Conservation (phyloP, 2,329 filamentous ascomycete species). For the Neopestalotiopsis rosae region DNA sequence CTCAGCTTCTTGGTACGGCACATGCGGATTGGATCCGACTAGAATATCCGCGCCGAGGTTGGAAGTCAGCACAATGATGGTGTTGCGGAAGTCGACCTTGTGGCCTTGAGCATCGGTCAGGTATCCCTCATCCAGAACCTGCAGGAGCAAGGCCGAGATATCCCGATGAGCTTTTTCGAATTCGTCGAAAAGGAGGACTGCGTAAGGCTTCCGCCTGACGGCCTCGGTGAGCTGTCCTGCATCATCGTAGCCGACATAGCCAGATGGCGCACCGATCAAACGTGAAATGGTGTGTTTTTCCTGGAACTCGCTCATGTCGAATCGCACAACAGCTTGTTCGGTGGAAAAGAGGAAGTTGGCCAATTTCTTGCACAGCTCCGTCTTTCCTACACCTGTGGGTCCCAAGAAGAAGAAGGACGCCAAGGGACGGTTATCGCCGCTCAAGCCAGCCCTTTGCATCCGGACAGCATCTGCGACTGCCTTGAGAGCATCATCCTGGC, state of each 20-base stretch:
- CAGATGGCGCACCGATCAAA: constrained; percentile 89
- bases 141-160: constrained; percentile 87
- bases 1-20: constrained; percentile 66
- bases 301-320: constrained; percentile 98
- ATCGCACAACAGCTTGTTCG: constrained; percentile 86
- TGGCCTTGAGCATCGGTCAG: constrained; percentile 94
- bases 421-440: constrained; percentile 87
- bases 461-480: constrained; percentile 92
- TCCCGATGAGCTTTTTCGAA: constrained; percentile 98
- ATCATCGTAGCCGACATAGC: constrained; percentile 96
- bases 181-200: constrained; percentile 93
- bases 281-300: constrained; percentile 96
- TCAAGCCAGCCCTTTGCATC: constrained; percentile 90
- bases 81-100: constrained; percentile 96
- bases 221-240: constrained; percentile 96
- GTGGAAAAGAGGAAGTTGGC: constrained; percentile 93
- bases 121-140: constrained; percentile 95
- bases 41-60: constrained; percentile 94
- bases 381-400: constrained; percentile 96
- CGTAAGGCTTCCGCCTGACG: constrained; percentile 92
- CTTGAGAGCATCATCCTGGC: constrained; percentile 91
- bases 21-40: constrained; percentile 72
- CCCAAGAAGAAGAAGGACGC: constrained; percentile 98
- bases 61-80: constrained; percentile 93
- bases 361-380: constrained; percentile 95